Conservation (phyloP, 2,329 filamentous ascomycete genomes). For the Venturia asperata region DNA sequence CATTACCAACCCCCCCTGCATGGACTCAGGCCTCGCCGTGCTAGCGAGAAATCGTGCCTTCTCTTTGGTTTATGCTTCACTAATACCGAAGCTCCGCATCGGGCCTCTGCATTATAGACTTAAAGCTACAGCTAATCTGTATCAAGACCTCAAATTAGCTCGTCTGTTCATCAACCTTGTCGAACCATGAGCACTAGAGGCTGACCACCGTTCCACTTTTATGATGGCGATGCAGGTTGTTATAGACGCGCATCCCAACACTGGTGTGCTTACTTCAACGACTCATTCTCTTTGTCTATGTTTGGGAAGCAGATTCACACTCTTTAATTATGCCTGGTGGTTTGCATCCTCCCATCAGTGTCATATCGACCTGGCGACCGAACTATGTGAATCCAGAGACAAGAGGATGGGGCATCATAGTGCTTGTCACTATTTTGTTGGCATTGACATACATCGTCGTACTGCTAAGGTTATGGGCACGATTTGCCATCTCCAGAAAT, state of each 20-base stretch:
- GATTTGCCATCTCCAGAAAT: slow-evolving; percentile 21
- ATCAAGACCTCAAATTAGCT: background rate
- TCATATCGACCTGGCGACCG: slow-evolving; percentile 2
- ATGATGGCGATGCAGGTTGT: background rate
- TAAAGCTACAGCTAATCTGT: background rate
- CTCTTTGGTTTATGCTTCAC: background rate
- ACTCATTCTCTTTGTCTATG: background rate
- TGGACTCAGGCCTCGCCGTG: background rate
- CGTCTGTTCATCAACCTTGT: background rate
- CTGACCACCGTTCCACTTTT: background rate
- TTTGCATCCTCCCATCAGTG: slow-evolving; percentile 8
- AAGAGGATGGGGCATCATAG: slow-evolving; percentile 10
- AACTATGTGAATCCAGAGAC: slow-evolving; percentile 13
- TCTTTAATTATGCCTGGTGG: slow-evolving; percentile 11
- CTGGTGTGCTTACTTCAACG: background rate
- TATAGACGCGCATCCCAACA: background rate
- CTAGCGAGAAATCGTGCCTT: background rate
- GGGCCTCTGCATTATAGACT: background rate
- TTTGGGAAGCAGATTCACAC: background rate
- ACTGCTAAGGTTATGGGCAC: slow-evolving; percentile 21
- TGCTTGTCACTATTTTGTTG: slow-evolving; percentile 18
- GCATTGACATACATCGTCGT: slow-evolving; percentile 22
- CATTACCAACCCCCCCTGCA: background rate
- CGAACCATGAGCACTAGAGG: background rate
- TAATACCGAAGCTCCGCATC: background rate